Evolutionary conservation across 2,329 filamentous ascomycete genomes (phyloP).

Genomic region (Paraphoma sp.): DNA sequence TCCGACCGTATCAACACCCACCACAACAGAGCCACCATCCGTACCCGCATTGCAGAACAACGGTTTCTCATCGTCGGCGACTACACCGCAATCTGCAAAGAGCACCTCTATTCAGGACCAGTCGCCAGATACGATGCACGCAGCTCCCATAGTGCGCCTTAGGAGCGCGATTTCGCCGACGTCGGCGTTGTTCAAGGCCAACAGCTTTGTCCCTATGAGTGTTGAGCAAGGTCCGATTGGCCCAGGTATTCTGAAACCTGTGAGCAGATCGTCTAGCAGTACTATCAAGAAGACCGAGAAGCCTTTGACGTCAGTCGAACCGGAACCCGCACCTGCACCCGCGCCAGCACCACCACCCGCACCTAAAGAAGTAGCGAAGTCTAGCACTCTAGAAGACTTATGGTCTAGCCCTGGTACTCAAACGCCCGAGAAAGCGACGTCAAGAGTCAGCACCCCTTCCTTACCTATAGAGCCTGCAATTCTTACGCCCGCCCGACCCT

Average conservation of each 20-base stretch:
- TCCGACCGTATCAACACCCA: conserved; percentile 33
- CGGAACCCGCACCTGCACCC: no score
- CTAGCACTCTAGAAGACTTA: no score
- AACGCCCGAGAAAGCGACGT: not conserved
- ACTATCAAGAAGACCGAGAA: conserved; percentile 12
- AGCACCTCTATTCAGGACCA: conserved; percentile 13
- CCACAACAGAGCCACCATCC: conserved; percentile 16
- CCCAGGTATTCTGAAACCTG: conserved; percentile 33
- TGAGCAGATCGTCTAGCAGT: conserved; percentile 17
- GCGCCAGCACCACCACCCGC: no score
- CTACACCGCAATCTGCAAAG: conserved; percentile 16
- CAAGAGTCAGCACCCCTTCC: not conserved
- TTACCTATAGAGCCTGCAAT: not conserved
- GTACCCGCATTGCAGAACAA: conserved; percentile 11
- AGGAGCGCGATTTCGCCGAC: conserved; percentile 42
- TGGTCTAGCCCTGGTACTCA: no score
- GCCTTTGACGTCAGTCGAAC: conserved; percentile 2
- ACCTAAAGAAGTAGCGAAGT: no score
- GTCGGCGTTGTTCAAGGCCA: conserved; percentile 37
- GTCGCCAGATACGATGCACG: conserved; percentile 28
- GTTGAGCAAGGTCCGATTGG: conserved; percentile 39
- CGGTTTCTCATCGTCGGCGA: conserved; percentile 14
- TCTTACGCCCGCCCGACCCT: conserved; percentile 1
- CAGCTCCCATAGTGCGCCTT: conserved; percentile 41
- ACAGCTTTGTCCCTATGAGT: conserved; percentile 33